These are phyloP conservation scores for Schizosaccharomyces lindneri DNA, from an alignment of 805 yeast genomes.

Conservation along the genomic window DNA sequence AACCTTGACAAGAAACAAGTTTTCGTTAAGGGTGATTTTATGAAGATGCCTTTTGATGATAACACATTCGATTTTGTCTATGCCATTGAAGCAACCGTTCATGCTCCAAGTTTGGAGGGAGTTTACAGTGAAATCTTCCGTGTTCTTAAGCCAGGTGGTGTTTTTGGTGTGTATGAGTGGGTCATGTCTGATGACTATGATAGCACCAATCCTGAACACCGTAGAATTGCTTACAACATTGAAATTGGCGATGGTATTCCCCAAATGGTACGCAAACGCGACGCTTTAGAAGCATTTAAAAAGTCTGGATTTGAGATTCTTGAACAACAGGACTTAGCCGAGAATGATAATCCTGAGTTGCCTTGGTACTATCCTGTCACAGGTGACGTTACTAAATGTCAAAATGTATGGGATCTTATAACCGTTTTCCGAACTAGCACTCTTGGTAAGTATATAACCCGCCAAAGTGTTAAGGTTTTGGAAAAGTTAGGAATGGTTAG, in stretches of 20 bases:
- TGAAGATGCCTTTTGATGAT: constrained; percentile 92
- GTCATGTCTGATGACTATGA: constrained; percentile 91
- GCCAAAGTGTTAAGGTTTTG: constrained; percentile 51
- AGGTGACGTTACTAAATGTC: constrained; percentile 80
- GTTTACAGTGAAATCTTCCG: constrained; percentile 85
- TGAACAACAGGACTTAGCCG: constrained; percentile 62
- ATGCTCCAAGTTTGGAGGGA: constrained; percentile 89
- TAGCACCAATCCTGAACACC: constrained; percentile 64
- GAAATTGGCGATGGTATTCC: constrained; percentile 98
- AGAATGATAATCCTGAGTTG: constrained; percentile 39
- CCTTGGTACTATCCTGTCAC: constrained; percentile 97
- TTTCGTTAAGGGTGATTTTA: constrained; percentile 91
- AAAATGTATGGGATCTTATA: constrained; percentile 47
- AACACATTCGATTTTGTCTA: constrained; percentile 85
- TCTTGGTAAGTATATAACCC: constrained; percentile 69
- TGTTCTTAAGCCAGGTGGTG: constrained; percentile 93
- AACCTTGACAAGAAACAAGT: constrained; percentile 48
- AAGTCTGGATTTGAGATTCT: constrained; percentile 68
- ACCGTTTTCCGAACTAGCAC: constrained; percentile 74
- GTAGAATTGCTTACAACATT: constrained; percentile 86
- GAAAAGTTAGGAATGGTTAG: constrained; percentile 80
- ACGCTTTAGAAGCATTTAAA: constrained; percentile 68
- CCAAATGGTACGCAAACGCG: constrained; percentile 68
- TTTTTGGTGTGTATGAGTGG: constrained; percentile 97
- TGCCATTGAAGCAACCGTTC: constrained; percentile 96